Conservation (phyloP, 2,329 filamentous ascomycete species). For the Corinectria fuckeliana region DNA sequence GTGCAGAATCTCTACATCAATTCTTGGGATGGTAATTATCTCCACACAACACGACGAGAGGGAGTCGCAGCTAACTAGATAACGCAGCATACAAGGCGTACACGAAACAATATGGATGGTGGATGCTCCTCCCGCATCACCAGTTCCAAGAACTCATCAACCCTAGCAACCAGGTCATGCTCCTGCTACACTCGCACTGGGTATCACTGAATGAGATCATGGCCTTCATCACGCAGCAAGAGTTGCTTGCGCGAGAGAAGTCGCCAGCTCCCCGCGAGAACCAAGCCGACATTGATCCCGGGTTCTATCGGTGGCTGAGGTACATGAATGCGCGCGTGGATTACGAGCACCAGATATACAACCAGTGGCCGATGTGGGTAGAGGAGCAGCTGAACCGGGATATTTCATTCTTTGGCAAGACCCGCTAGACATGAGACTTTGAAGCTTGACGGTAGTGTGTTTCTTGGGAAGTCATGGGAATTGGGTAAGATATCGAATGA, state of each 20-base stretch:
- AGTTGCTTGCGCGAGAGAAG: slow-evolving; percentile 44
- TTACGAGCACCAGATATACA: slow-evolving; percentile 52
- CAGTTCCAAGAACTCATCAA: slow-evolving; percentile 59
- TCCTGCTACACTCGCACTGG: slow-evolving; percentile 61
- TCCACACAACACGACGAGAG: not conserved
- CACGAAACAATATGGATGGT: slow-evolving; percentile 60
- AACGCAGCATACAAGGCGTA: slow-evolving; percentile 57
- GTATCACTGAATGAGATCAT: slow-evolving; percentile 62
- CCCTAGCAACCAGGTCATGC: slow-evolving; percentile 51
- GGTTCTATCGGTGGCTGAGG: slow-evolving; percentile 57
- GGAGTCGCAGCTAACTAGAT: slow-evolving; percentile 5
- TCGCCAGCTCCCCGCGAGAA: slow-evolving; percentile 33
- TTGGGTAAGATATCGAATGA: not conserved
- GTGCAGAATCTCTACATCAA: slow-evolving; percentile 59
- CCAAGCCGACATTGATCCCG: slow-evolving; percentile 45
- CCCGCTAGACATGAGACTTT: not conserved
- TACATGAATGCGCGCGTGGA: slow-evolving; percentile 57
- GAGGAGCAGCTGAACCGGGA: slow-evolving; percentile 56
- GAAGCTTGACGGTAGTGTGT: not conserved
- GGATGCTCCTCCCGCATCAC: slow-evolving; percentile 62
- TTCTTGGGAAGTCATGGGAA: not conserved
- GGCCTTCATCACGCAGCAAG: slow-evolving; percentile 53
- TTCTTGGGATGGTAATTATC: slow-evolving; percentile 56
- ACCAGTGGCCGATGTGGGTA: slow-evolving; percentile 62
- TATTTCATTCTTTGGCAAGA: slow-evolving; percentile 52